phyloP scores from a whole-genome alignment of 306 rosid genomes.

The Sesbania bispinosa region DNA sequence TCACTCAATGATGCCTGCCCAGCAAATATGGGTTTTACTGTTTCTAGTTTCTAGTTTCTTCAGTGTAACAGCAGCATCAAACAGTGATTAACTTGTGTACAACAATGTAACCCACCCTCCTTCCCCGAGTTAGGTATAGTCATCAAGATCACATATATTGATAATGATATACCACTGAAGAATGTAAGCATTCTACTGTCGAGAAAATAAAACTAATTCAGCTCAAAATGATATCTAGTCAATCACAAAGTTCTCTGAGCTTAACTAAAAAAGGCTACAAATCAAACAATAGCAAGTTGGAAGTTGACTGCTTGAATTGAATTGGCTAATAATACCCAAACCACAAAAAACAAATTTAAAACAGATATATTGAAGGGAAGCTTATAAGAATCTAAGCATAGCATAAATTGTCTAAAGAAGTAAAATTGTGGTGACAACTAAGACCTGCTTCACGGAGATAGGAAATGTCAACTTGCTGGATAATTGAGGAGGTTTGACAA shows the following conservation, averaged over 20 bases:
- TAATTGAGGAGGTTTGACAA: constrained; percentile 67
- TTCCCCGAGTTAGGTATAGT: not conserved
- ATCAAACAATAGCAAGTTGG: not conserved
- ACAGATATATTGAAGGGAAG: not conserved
- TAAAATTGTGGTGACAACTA: not conserved
- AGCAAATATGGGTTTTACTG: constrained; percentile 14
- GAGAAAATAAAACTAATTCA: constrained; percentile 4
- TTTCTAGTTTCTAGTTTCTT: not conserved
- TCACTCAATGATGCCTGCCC: not conserved
- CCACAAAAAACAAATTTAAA: not conserved
- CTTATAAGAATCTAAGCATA: not conserved
- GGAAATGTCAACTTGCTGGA: constrained; percentile 89
- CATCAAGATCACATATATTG: not conserved
- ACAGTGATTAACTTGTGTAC: not conserved
- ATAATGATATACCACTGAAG: not conserved
- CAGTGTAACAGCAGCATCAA: not conserved
- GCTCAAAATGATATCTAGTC: constrained; percentile 17
- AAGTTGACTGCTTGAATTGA: not conserved
- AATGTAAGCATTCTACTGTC: not conserved
- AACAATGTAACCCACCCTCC: constrained; percentile 16
- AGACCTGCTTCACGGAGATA: constrained; percentile 86
- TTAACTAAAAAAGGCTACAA: not conserved
- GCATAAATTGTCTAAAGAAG: not conserved
- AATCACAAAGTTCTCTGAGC: not conserved
- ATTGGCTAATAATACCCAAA: not conserved